phyloP scores from a whole-genome alignment of 2,329 filamentous ascomycete genomes.

The Graphilbum sp. region DNA sequence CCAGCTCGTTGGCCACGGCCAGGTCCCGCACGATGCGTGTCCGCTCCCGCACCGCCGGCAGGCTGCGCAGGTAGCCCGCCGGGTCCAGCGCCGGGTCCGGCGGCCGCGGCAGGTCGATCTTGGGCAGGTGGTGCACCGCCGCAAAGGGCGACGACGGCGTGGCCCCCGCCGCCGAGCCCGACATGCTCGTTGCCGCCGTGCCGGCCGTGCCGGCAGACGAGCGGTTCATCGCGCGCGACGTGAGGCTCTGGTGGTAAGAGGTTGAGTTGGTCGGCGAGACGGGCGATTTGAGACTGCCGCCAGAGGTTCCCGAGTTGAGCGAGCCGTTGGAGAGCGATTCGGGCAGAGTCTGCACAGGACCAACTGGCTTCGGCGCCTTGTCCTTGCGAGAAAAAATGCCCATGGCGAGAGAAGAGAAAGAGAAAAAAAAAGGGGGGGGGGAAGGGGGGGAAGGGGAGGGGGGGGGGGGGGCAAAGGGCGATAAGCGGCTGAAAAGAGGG shows the following conservation, averaged over 20 bases:
- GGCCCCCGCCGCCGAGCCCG: slow-evolving; percentile 21
- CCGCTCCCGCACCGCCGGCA: slow-evolving; percentile 73
- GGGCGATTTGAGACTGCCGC: slow-evolving; percentile 26
- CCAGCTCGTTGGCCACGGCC: slow-evolving; percentile 59
- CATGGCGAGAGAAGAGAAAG: slow-evolving; percentile 21
- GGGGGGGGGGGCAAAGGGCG: not conserved
- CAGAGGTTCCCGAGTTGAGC: slow-evolving; percentile 32
- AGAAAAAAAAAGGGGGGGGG: not conserved
- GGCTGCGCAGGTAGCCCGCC: slow-evolving; percentile 76
- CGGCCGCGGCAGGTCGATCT: slow-evolving; percentile 65
- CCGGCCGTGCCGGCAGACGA: slow-evolving; percentile 30
- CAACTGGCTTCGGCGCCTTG: slow-evolving; percentile 19
- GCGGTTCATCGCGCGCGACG: slow-evolving; percentile 27
- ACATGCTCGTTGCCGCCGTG: slow-evolving; percentile 7
- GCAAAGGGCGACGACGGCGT: slow-evolving; percentile 37
- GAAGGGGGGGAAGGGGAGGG: not conserved
- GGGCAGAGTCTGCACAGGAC: slow-evolving; percentile 19
- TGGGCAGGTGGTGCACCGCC: slow-evolving; percentile 39
- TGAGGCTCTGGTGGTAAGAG: slow-evolving; percentile 11
- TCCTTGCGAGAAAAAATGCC: slow-evolving; percentile 40
- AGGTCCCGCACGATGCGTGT: slow-evolving; percentile 58
- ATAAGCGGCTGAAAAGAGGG: not conserved
- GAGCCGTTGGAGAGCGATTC: slow-evolving; percentile 31
- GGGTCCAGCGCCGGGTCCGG: slow-evolving; percentile 82
- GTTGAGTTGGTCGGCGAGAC: slow-evolving; percentile 4